Base-by-base conservation (phyloP, 108 stramenopile genomes). In the Pseudonitzschia multiseries region DNA sequence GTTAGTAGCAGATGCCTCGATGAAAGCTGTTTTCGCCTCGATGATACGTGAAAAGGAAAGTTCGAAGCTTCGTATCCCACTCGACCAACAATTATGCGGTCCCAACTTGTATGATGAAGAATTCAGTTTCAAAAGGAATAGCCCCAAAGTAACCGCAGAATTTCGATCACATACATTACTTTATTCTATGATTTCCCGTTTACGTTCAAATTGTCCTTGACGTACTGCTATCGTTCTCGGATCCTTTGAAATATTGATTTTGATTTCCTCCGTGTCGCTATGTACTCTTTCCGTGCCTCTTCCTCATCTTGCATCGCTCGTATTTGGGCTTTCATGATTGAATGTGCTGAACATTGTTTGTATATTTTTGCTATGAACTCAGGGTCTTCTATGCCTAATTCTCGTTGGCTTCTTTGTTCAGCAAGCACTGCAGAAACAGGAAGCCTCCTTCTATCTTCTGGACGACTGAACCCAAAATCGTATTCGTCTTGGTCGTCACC, bases 261-360 rank as follows among this genome's bases (percentile, higher is more conserved):
- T 53, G 52, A 70, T 40, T 70, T 42, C 36, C 31, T 22, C 20
- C 64, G 44, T 21, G 68, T 51, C 29, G 46, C 20, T 2, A 66
- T 21, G 42, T 76, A 76, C 31, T 76, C 68, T 18, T 40, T 41
- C 6, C 57, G 27, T 28, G 75, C 75, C 44, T 63, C 75, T 31
- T 60, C 68, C 36, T 76, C 75, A 26, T 57, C 33, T 69, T 76
- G 67, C 62, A 69, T 44, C 28, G 75, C 75, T 36, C 75, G 52
- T 57, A 76, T 69, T 69, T 69, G 68, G 15, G 75, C 75, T 31
- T 68, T 53, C 41, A 76, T 46, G 12, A 48, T 48, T 24, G 67
- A 59, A 64, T 76, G 57, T 22, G 75, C 57, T 32, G 75, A 76
- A 41, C 75, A 76, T 32, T 61, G 68, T 9, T 63, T 67, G 32